A percentile compares a stretch with the other conserved stretches of the same genome.
phyloP scores from a whole-genome alignment of 139 green algal genomes.

The Tetraselmis striata region DNA sequence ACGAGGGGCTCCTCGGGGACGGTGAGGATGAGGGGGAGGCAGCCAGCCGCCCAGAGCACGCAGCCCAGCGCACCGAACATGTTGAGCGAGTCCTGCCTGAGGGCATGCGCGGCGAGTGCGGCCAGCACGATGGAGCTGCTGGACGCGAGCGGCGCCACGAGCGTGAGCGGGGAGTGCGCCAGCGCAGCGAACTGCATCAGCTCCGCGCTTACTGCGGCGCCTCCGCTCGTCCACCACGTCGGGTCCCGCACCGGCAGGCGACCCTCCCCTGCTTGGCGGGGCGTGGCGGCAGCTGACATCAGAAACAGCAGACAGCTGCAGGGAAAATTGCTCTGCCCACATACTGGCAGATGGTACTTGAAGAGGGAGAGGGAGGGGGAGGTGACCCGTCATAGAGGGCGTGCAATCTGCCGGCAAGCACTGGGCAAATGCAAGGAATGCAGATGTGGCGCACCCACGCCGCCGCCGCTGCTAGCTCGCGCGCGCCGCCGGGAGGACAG shows the following conservation, averaged over 20 bases:
- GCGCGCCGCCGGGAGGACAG: background rate
- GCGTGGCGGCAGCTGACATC: too few relatives aligned
- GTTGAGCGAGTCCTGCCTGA: background rate
- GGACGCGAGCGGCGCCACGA: background rate
- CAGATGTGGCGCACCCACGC: too few relatives aligned
- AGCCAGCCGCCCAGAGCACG: background rate
- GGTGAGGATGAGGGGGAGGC: background rate
- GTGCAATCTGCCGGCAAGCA: too few relatives aligned
- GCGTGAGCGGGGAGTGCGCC: background rate
- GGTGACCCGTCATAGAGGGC: too few relatives aligned
- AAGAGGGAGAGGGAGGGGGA: too few relatives aligned
- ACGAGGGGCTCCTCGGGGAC: background rate
- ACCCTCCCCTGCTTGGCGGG: background rate
- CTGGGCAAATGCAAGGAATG: too few relatives aligned
- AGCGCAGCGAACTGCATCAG: background rate
- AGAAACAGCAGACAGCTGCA: too few relatives aligned
- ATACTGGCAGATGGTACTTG: too few relatives aligned
- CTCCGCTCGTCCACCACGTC: background rate
- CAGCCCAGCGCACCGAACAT: background rate
- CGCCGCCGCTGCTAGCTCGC: too few relatives aligned
- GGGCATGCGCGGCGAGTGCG: background rate
- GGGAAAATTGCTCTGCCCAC: too few relatives aligned
- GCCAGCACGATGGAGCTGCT: background rate
- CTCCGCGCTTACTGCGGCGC: background rate
- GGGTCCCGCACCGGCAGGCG: background rate